Conservation (phyloP, 2,329 filamentous ascomycete species). For the Phyllosticta citrichinensis region DNA sequence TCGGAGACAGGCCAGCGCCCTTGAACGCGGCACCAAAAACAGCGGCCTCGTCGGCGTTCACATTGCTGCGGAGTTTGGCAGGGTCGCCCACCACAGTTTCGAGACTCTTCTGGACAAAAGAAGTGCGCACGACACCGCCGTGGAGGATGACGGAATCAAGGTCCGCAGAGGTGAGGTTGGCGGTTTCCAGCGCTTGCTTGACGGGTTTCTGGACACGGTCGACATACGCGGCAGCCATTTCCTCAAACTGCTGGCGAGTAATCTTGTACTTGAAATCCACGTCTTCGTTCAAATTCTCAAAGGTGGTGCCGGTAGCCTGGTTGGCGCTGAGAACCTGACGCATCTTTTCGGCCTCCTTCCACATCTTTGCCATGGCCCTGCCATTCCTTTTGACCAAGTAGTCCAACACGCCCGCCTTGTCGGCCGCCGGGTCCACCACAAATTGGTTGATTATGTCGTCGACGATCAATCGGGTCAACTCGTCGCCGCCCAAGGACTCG, state of each 20-base stretch:
- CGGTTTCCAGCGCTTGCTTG: constrained; percentile 61
- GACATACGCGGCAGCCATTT: constrained; percentile 57
- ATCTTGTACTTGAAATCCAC: constrained; percentile 91
- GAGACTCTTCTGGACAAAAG: constrained; percentile 84
- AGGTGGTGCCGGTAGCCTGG: constrained; percentile 65
- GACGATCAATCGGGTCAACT: constrained; percentile 77
- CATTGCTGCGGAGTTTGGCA: constrained; percentile 80
- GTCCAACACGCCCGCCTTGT: constrained; percentile 52
- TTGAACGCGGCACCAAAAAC: constrained; percentile 95
- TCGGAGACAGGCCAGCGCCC: constrained; percentile 81
- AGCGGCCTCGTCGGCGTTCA: constrained; percentile 93
- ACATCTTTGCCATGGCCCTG: constrained; percentile 78
- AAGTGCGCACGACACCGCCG: constrained; percentile 80
- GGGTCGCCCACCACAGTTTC: constrained; percentile 62
- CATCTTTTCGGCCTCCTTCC: constrained; percentile 80
- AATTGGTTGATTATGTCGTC: constrained; percentile 82
- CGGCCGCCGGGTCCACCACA: constrained; percentile 52
- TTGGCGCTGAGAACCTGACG: constrained; percentile 92
- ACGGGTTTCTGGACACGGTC: constrained; percentile 61
- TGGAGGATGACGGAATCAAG: constrained; percentile 88
- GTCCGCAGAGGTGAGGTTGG: constrained; percentile 62
- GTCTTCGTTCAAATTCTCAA: constrained; percentile 86
- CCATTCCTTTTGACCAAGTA: constrained; percentile 64
- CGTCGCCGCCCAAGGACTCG: constrained; percentile 76
- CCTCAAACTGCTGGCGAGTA: constrained; percentile 68